These are phyloP conservation scores for Coniella vitis DNA, from an alignment of 2,329 filamentous ascomycete genomes.

Conservation along the genomic window DNA sequence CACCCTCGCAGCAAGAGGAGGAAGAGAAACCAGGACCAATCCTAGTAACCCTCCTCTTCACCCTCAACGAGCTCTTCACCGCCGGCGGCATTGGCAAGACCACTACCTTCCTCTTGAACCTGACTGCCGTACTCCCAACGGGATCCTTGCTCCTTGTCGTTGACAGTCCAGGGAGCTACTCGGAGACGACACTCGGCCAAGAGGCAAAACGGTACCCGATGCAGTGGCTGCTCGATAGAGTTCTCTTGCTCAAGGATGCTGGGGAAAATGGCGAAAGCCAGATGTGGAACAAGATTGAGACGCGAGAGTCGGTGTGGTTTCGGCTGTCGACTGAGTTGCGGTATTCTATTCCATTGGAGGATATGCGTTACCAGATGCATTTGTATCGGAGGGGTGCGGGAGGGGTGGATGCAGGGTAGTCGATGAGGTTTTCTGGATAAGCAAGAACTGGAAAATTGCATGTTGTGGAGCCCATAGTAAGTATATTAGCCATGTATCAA, in stretches of 20 bases:
- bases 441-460: no score
- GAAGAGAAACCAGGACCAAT: slow-evolving; percentile 17
- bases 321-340: slow-evolving; percentile 58
- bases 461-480: no score
- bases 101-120: slow-evolving; percentile 64
- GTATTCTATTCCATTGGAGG: slow-evolving; percentile 83
- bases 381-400: slow-evolving; percentile 50
- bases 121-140: slow-evolving; percentile 51
- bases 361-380: slow-evolving; percentile 93
- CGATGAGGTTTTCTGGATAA: no score
- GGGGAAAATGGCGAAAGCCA: slow-evolving; percentile 41
- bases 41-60: slow-evolving; percentile 83
- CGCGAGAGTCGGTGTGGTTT: slow-evolving; percentile 80
- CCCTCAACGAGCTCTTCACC: slow-evolving; percentile 90
- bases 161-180: slow-evolving; percentile 91
- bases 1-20: no score
- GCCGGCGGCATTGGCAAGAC: slow-evolving; percentile 64
- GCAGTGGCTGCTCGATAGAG: slow-evolving; percentile 85
- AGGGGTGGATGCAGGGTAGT: not conserved
- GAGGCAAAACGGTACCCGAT: slow-evolving; percentile 72
- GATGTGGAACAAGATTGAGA: slow-evolving; percentile 67
- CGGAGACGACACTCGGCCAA: slow-evolving; percentile 65
- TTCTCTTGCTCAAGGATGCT: slow-evolving; percentile 70
- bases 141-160: slow-evolving; percentile 74
- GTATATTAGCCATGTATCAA: no score